A percentile compares a stretch with the other conserved stretches of the same genome.
Evolutionary conservation across 495 filamentous ascomycete species (phyloP).

Genomic region (Podospora bellae-mahoneyi): DNA sequence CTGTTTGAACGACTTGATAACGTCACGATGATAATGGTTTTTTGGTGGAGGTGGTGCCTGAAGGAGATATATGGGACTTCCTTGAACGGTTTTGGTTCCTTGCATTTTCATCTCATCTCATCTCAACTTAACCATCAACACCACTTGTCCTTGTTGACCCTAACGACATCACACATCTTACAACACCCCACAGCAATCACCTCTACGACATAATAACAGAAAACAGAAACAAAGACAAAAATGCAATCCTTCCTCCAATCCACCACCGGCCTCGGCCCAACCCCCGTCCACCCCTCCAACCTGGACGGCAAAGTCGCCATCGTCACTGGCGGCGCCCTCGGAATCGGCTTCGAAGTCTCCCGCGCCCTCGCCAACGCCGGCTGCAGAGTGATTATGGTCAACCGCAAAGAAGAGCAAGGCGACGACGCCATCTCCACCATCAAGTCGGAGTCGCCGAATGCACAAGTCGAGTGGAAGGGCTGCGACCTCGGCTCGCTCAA

Average conservation of each 20-base stretch:
- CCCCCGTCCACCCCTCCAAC: constrained; percentile 25
- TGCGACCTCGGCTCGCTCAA: constrained; percentile 44
- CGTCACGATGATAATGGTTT: background rate
- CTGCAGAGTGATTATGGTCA: constrained; percentile 39
- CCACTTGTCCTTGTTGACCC: background rate
- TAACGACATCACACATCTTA: background rate
- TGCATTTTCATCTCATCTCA: background rate
- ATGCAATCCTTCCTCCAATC: constrained; percentile 34
- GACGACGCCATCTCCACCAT: constrained; percentile 37
- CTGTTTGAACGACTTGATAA: background rate
- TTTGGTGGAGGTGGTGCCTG: background rate
- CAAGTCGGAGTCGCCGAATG: constrained; percentile 28
- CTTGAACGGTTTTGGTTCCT: background rate
- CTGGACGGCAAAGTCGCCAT: constrained; percentile 47
- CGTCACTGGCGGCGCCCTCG: constrained; percentile 53
- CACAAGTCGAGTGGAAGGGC: constrained; percentile 40
- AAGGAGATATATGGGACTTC: background rate
- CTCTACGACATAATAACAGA: background rate
- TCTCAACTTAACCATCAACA: background rate
- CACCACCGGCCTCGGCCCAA: constrained; percentile 28
- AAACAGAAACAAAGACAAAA: background rate
- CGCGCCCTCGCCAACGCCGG: constrained; percentile 36
- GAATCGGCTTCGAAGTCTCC: constrained; percentile 53
- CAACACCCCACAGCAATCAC: background rate
- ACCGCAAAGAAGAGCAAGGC: constrained; percentile 42